Percentiles rank a stretch among this genome's conserved stretches.
These are phyloP conservation scores for Sanchytrium tribonematis DNA, from an alignment of 371 early-diverging fungal species.

Conservation along the genomic window DNA sequence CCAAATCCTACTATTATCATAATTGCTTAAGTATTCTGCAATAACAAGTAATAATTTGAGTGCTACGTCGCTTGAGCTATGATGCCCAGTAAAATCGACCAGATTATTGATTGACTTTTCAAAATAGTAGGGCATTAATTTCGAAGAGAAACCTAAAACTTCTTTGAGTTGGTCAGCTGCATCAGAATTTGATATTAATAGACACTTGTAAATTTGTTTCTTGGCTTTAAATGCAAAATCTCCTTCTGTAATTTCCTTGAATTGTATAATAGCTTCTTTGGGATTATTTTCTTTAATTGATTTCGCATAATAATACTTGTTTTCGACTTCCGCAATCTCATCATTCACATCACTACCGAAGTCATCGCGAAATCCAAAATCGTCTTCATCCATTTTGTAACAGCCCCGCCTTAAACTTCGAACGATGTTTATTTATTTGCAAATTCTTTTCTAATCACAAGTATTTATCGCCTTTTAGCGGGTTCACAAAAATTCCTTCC, in stretches of 20 bases:
- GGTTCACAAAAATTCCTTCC: background rate
- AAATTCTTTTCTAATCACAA: too few relatives aligned
- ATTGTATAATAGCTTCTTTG: conserved; percentile 40
- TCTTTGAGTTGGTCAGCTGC: background rate
- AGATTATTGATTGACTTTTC: conserved; percentile 87
- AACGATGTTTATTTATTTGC: too few relatives aligned
- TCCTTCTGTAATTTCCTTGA: conserved; percentile 45
- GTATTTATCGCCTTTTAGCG: background rate
- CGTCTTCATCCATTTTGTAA: conserved; percentile 29
- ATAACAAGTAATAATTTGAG: conserved; percentile 26
- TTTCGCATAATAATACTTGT: conserved; percentile 82
- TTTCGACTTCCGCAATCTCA: conserved; percentile 56
- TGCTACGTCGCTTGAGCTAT: conserved; percentile 55
- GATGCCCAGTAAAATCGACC: conserved; percentile 38
- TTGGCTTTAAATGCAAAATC: conserved; percentile 58
- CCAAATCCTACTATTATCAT: conserved; percentile 4
- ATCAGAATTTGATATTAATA: background rate
- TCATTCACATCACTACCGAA: conserved; percentile 53
- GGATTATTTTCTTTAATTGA: conserved; percentile 44
- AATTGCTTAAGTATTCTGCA: conserved; percentile 27
- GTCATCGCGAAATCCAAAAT: conserved; percentile 34
- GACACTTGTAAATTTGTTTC: conserved; percentile 14
- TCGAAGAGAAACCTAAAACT: conserved; percentile 17
- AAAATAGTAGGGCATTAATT: conserved; percentile 52
- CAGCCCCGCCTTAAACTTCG: too few relatives aligned